phyloP scores from a whole-genome alignment of 306 rosid genomes.

The Gastrolobium bilobum region DNA sequence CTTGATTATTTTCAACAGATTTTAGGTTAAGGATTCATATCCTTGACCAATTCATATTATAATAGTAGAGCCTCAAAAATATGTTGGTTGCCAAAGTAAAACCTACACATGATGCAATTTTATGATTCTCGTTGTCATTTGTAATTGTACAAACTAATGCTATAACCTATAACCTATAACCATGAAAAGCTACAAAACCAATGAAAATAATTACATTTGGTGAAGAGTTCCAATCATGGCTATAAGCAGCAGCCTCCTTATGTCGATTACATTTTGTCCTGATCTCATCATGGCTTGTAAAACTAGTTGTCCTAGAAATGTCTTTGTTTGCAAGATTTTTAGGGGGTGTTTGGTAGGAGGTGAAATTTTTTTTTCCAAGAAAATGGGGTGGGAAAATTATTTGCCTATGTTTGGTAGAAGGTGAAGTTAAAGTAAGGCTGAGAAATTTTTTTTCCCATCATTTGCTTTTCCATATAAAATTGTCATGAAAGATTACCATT shows the following conservation, averaged over 20 bases:
- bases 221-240: conserved; percentile 22
- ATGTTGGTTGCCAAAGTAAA: conserved; percentile 26
- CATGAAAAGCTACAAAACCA: neutral
- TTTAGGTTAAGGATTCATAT: neutral
- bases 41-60: conserved; percentile 27
- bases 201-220: conserved; percentile 7
- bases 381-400: too few species aligned
- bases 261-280: conserved; percentile 13
- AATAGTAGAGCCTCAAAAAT: conserved; percentile 2
- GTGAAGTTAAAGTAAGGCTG: too few species aligned
- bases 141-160: neutral
- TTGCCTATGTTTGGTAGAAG: too few species aligned
- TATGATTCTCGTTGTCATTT: neutral
- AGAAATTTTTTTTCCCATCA: too few species aligned
- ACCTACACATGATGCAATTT: neutral
- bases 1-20: too few species aligned
- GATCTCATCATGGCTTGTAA: conserved; percentile 12
- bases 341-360: too few species aligned
- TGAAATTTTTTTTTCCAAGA: too few species aligned
- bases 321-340: neutral
- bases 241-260: neutral
- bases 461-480: too few species aligned
- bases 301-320: conserved; percentile 21
- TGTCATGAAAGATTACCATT: too few species aligned
- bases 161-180: conserved; percentile 1